Evolutionary conservation across 176 grass and related monocot genomes (phyloP), one percentile per base, ranked within the genome.

Genomic region (Ensete glaucum): DNA sequence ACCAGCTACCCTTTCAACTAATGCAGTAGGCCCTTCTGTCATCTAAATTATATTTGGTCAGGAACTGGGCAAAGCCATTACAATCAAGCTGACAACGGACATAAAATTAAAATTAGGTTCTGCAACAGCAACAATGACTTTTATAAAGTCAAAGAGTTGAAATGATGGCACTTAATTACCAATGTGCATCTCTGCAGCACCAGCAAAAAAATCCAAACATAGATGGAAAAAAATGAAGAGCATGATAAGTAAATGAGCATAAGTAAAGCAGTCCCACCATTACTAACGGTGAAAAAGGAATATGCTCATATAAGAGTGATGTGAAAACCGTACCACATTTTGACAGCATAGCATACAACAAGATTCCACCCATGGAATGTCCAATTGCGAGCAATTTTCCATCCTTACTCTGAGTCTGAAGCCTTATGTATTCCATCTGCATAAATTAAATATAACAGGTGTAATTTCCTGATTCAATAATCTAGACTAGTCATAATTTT

Each of bases 281-380:
- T 70, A 70, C 9, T 11, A 51, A 1, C 49, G 74, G 67, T 76
- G 13, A 1, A 26, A 65, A 26, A 76, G 34, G 73, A 74, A 77
- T 17, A 77, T 62, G 50, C 57, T 8, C 67, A 75, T 63, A 22
- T 80, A 12, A 77, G 24, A 53, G n/a, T 26, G 52, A 22, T 54
- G 73, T 59, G 27, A 50, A 65, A 68, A 76, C 74, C 81, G 83
- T 89, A 97, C 94, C 86, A 81, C 85, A 93, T 77, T 90, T 93
- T 23, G 93, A 89, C 64, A 90, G 34, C 90, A 90, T 88, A 21
- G 93, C 87, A 86, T 93, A 93, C 76, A 97, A 78, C 54, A 93
- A 84, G 67, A 93, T 90, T 77, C 93, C 93, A 50, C 90, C 93
- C 90, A 97, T 97, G 22, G 93, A 97, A 81, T 93, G 90, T 54